Evolutionary conservation across 1,284 basidiomycete genomes (phyloP).

Genomic region (Irpex sp.): DNA sequence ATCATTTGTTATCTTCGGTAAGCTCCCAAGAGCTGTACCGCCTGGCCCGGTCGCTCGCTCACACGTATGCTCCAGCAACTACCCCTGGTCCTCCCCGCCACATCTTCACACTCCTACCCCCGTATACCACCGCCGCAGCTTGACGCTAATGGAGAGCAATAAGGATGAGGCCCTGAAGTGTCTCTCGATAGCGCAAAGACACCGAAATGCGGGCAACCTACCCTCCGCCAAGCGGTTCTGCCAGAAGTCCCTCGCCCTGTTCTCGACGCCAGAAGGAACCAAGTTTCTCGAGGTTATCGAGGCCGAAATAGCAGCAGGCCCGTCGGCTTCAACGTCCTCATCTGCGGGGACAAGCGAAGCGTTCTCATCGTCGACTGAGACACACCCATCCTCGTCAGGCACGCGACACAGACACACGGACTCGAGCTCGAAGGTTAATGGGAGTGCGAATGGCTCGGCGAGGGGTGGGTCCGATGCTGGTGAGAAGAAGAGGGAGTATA

Average conservation of each 20-base stretch:
- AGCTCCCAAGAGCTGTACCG: background rate
- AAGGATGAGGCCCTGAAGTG: conserved; percentile 84
- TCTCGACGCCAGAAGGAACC: conserved; percentile 75
- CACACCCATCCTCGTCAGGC: conserved; percentile 64
- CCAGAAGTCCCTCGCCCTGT: conserved; percentile 84
- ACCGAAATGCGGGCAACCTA: conserved; percentile 67
- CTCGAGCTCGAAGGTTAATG: conserved; percentile 24
- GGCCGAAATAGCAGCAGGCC: conserved; percentile 30
- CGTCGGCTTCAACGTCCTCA: conserved; percentile 26
- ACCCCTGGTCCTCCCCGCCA: conserved; percentile 7
- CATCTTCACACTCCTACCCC: conserved; percentile 3
- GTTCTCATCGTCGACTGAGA: conserved; percentile 47
- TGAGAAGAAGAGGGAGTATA: conserved; percentile 79
- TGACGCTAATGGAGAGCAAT: conserved; percentile 72
- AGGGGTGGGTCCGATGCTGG: conserved; percentile 20
- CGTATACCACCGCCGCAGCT: background rate
- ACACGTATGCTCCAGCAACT: background rate
- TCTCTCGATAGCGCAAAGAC: conserved; percentile 70
- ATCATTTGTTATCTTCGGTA: background rate
- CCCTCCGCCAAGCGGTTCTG: conserved; percentile 84
- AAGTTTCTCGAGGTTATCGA: conserved; percentile 66
- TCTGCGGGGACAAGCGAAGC: conserved; percentile 23
- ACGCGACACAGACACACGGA: conserved; percentile 43
- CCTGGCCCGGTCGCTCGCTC: background rate
- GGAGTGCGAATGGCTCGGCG: conserved; percentile 31